phyloP scores from a whole-genome alignment of 202 grass and related monocot species.

The Dendrocalamus latiflorus region DNA sequence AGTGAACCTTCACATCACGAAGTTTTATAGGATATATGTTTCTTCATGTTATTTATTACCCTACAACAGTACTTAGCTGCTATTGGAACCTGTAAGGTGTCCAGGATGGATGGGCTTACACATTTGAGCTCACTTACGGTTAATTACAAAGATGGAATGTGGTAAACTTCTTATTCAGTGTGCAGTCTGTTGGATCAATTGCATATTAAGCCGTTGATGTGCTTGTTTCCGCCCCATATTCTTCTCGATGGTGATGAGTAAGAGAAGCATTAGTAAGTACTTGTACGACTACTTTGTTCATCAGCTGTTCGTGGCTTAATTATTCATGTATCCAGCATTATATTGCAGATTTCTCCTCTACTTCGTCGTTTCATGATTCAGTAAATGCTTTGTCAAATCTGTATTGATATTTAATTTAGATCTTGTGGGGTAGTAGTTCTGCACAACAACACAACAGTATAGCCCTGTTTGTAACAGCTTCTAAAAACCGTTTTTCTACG shows the following conservation, averaged over 20 bases:
- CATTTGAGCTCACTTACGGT: background rate
- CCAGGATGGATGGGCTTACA: background rate
- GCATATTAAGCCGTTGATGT: background rate
- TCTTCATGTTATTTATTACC: background rate
- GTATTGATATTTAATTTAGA: background rate
- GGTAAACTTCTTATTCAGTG: background rate
- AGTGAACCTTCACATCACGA: conserved; percentile 2
- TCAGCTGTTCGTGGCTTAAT: background rate
- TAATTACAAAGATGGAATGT: background rate
- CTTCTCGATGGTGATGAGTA: background rate
- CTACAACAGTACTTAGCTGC: background rate
- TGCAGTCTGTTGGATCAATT: background rate
- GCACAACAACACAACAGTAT: background rate
- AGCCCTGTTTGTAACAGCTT: too few relatives aligned
- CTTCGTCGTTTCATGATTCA: too few relatives aligned
- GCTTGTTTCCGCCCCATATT: background rate
- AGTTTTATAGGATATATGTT: conserved; percentile 1
- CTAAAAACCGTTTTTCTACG: too few relatives aligned
- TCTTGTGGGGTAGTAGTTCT: background rate
- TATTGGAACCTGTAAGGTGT: background rate
- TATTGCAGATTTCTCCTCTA: background rate
- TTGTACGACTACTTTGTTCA: background rate
- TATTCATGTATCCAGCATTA: background rate
- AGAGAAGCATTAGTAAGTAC: background rate
- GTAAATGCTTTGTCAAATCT: background rate